These are phyloP conservation scores for Lipomyces spencermartinsiae DNA, from an alignment of 805 yeast species.

Conservation along the genomic window DNA sequence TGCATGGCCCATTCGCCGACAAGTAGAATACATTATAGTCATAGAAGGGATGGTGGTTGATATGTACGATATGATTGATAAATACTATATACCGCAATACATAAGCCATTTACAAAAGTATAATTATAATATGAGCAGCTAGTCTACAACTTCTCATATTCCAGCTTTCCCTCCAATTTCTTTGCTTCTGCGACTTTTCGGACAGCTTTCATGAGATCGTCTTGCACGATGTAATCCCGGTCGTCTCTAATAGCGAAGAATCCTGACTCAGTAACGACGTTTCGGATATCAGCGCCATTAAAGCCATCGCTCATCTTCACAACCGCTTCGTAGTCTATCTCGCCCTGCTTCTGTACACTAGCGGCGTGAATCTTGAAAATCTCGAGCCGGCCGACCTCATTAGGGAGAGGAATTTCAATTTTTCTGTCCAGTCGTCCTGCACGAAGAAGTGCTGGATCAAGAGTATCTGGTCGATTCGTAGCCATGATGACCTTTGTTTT, in stretches of 20 bases:
- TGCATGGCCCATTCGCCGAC: not conserved
- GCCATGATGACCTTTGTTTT: slow-evolving; percentile 99
- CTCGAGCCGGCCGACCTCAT: slow-evolving; percentile 93
- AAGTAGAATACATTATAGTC: not conserved
- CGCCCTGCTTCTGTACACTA: slow-evolving; percentile 87
- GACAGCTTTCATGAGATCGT: slow-evolving; percentile 96
- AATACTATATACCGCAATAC: not conserved
- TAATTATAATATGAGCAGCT: not conserved
- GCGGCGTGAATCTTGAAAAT: slow-evolving; percentile 91
- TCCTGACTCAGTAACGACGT: slow-evolving; percentile 98
- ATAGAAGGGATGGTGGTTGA: not conserved
- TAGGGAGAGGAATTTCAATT: slow-evolving; percentile 93
- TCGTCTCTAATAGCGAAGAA: slow-evolving; percentile 98
- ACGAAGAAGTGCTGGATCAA: slow-evolving; percentile 95
- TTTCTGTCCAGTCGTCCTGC: slow-evolving; percentile 98
- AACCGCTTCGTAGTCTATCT: slow-evolving; percentile 86
- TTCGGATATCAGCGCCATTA: slow-evolving; percentile 97
- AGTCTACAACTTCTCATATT: slow-evolving; percentile 79
- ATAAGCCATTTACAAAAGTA: not conserved
- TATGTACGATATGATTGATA: not conserved
- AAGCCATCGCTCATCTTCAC: slow-evolving; percentile 99
- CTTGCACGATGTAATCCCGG: slow-evolving; percentile 90
- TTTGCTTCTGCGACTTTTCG: slow-evolving; percentile 96
- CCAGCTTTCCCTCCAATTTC: slow-evolving; percentile 87
- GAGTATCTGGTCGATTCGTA: slow-evolving; percentile 97